Evolutionary conservation across 208 protist species (phyloP), one percentile per base, ranked within the genome.

Genomic region (Crithidia expoeki): DNA sequence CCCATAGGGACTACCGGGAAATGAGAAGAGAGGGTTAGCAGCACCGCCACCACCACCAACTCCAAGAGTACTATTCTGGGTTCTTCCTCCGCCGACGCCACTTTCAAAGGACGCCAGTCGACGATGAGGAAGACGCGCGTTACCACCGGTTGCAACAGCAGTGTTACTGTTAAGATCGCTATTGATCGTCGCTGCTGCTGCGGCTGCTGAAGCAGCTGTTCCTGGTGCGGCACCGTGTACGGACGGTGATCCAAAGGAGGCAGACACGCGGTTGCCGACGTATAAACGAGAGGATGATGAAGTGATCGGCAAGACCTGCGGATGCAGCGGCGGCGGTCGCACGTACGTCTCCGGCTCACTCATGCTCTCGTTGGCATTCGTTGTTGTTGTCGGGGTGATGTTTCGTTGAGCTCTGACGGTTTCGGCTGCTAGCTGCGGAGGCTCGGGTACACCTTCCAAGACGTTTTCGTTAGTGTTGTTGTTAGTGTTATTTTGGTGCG

Each of bases 381-480:
- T 42, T 42, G 36, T 42, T 42, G 36, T 42, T 42, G 36, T 42
- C 12, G 36, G 6, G 6, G 36, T 42, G 6, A 12, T 12, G 36
- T 12, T 42, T 16, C 10, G 36, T 12, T 16, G 36, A 6, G 36
- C 36, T 16, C 36, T 42, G 12, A n/a, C n/a, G n/a, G n/a, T n/a
- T n/a, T n/a, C n/a, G n/a, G n/a, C n/a, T n/a, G n/a, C n/a, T n/a
- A n/a, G n/a, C n/a, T n/a, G n/a, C n/a, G n/a, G n/a, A n/a, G n/a
- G n/a, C n/a, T n/a, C n/a, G n/a, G n/a, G n/a, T n/a, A n/a, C n/a
- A n/a, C n/a, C n/a, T n/a, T n/a, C 25, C 10, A 44, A 25, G 47
- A 10, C 25, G 28, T 28, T 17, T 36, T 55, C 21, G 36, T 42
- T 27, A 34, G 7, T 68, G 61, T 68, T 50, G 61, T 68, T 57